Percentiles rank a stretch among this genome's conserved stretches.
phyloP scores from a whole-genome alignment of 2,329 filamentous ascomycete species.

The Bretziella fagacearum region DNA sequence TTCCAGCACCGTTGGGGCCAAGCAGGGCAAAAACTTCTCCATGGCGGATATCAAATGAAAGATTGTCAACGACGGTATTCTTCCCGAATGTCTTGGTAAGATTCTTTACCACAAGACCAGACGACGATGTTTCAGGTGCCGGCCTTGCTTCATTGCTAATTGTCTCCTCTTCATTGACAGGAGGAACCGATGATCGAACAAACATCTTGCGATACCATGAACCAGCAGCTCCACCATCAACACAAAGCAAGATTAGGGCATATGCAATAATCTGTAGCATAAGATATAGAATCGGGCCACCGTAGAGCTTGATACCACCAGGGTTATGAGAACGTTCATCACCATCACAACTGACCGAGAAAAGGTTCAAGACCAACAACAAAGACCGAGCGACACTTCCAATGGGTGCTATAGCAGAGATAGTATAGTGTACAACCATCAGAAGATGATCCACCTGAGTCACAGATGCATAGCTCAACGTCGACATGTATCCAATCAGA shows the following conservation, averaged over 20 bases:
- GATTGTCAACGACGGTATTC: slow-evolving; percentile 69
- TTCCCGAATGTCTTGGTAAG: slow-evolving; percentile 64
- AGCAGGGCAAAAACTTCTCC: slow-evolving; percentile 79
- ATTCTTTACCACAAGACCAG: slow-evolving; percentile 64
- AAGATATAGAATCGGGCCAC: slow-evolving; percentile 71
- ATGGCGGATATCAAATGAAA: slow-evolving; percentile 63
- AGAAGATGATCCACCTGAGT: slow-evolving; percentile 51
- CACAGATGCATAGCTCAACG: slow-evolving; percentile 58
- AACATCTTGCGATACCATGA: slow-evolving; percentile 31
- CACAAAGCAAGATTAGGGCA: slow-evolving; percentile 59
- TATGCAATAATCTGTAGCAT: slow-evolving; percentile 55
- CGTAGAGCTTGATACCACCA: slow-evolving; percentile 55
- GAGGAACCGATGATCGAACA: slow-evolving; percentile 14
- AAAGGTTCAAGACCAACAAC: slow-evolving; percentile 66
- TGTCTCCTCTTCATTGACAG: slow-evolving; percentile 39
- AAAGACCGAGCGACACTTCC: slow-evolving; percentile 58
- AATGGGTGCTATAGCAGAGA: slow-evolving; percentile 59
- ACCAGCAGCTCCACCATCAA: slow-evolving; percentile 57
- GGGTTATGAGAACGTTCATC: slow-evolving; percentile 49
- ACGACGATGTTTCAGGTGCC: slow-evolving; percentile 21
- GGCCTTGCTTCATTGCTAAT: slow-evolving; percentile 29
- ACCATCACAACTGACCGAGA: slow-evolving; percentile 59
- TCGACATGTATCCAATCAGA: slow-evolving; percentile 52
- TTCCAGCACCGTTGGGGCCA: slow-evolving; percentile 82
- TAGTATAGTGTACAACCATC: slow-evolving; percentile 54